Evolutionary conservation across 495 filamentous ascomycete genomes (phyloP).

Genomic region (Polyplosphaeria fusca): DNA sequence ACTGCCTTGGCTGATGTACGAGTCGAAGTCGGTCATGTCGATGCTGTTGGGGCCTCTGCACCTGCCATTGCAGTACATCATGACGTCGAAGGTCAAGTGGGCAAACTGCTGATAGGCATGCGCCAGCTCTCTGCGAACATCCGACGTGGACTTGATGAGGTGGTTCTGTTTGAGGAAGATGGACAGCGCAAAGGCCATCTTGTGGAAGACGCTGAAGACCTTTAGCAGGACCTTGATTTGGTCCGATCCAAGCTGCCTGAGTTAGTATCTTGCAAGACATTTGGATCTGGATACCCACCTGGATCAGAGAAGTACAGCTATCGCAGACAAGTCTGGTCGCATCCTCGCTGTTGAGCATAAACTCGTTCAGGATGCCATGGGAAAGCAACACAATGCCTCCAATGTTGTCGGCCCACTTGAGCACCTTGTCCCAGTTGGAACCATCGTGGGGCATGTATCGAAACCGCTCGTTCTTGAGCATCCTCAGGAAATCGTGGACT

Average conservation of each 20-base stretch:
- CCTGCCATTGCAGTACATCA: constrained; percentile 1
- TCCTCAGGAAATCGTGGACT: constrained; percentile 34
- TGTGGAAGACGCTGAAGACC: constrained; percentile 47
- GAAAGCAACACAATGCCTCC: constrained; percentile 49
- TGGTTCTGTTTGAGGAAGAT: constrained; percentile 22
- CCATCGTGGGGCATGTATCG: constrained; percentile 52
- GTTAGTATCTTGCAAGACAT: neutral
- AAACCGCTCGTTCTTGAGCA: constrained; percentile 42
- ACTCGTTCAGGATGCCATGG: constrained; percentile 47
- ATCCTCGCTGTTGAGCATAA: constrained; percentile 50
- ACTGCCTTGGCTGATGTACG: constrained; percentile 1
- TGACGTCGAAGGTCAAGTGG: constrained; percentile 14
- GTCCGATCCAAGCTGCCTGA: constrained; percentile 53
- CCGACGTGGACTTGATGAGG: constrained; percentile 12
- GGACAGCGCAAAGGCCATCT: constrained; percentile 25
- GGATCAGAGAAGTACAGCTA: constrained; percentile 51
- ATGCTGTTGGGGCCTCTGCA: constrained; percentile 1
- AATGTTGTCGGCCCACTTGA: constrained; percentile 53
- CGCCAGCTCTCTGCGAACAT: constrained; percentile 21
- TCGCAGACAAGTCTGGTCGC: constrained; percentile 53
- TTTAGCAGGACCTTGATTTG: constrained; percentile 54
- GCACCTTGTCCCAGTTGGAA: constrained; percentile 51
- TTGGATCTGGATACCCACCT: constrained; percentile 46
- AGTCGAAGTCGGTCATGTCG: constrained; percentile 14
- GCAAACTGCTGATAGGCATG: constrained; percentile 24